Conservation (phyloP, 1,284 basidiomycete genomes). For the Tilletia walkeri region DNA sequence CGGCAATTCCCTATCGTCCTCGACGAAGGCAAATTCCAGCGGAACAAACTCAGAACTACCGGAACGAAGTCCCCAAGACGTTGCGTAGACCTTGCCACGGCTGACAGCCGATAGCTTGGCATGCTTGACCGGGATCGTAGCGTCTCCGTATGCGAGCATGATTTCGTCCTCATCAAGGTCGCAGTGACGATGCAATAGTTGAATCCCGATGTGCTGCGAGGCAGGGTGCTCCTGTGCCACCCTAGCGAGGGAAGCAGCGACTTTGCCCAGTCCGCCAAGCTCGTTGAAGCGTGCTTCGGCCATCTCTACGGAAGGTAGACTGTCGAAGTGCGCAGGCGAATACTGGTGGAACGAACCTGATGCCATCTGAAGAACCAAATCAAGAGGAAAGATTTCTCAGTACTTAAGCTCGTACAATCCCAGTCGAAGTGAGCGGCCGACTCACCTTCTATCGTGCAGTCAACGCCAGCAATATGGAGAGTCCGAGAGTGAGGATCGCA, state of each 20-base stretch:
- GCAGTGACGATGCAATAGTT: conserved; percentile 3
- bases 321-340: background rate
- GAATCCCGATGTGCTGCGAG: background rate
- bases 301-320: background rate
- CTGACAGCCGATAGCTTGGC: background rate
- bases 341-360: background rate
- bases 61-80: background rate
- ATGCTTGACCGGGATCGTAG: background rate
- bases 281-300: background rate
- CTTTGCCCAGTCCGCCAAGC: background rate
- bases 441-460: no score
- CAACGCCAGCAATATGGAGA: no score
- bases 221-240: background rate
- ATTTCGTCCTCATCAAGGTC: background rate
- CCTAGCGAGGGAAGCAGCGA: background rate
- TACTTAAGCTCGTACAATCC: no score
- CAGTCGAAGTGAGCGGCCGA: no score
- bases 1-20: background rate
- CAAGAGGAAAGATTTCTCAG: no score
- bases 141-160: background rate
- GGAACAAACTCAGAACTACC: background rate
- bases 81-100: background rate
- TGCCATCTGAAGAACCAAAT: no score
- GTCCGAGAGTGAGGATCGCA: no score
- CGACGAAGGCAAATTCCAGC: background rate